Conservation (phyloP, 179 eudicot species). For the Beta lomatogona region DNA sequence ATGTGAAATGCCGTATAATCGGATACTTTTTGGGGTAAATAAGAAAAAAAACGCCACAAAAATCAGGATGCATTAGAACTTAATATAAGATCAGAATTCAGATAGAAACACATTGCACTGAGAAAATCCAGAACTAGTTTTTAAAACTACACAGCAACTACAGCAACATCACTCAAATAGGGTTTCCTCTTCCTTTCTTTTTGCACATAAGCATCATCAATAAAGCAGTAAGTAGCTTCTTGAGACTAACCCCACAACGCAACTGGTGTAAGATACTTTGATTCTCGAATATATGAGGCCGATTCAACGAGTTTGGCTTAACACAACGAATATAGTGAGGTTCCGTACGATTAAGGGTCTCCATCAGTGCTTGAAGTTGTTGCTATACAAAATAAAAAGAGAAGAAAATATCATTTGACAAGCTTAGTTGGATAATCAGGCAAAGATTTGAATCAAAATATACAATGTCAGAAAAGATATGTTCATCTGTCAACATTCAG, state of each 20-base stretch:
- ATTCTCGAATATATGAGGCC: constrained; percentile 81
- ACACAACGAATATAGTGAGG: constrained; percentile 97
- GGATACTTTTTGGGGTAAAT: neutral
- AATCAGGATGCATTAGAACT: neutral
- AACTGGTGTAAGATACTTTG: constrained; percentile 89
- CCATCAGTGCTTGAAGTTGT: constrained; percentile 99
- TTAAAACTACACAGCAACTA: neutral
- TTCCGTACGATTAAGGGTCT: constrained; percentile 87
- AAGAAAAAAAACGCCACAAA: neutral
- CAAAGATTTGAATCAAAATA: neutral
- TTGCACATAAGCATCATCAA: neutral
- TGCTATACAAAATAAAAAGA: constrained; percentile 46
- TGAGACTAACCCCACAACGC: constrained; percentile 94
- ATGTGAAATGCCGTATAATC: neutral
- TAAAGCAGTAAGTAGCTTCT: neutral
- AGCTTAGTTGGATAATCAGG: neutral
- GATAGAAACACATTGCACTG: neutral
- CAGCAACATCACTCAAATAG: neutral
- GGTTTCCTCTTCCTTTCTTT: neutral
- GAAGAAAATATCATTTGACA: neutral
- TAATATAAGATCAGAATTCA: no score
- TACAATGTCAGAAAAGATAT: neutral
- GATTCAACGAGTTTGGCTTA: constrained; percentile 91
- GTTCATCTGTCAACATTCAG: neutral
- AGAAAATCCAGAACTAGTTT: neutral